Evolutionary conservation across 108 stramenopile species (phyloP).

Genomic region (Nitzschia sp.): DNA sequence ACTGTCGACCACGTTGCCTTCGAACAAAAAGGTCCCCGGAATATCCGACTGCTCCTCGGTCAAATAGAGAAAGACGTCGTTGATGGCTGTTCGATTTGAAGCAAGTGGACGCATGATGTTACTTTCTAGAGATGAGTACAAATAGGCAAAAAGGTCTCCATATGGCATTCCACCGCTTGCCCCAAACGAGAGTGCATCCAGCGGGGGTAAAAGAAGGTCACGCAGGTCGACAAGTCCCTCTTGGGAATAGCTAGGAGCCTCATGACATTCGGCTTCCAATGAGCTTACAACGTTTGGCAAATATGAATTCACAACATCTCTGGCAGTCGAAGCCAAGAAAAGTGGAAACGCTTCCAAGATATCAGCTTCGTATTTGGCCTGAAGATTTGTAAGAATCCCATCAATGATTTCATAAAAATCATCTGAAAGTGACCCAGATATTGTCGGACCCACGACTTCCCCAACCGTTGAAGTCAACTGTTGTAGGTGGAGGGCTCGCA

Average conservation of each 20-base stretch:
- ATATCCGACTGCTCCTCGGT: conserved; percentile 44
- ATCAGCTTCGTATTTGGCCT: conserved; percentile 9
- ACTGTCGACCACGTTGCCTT: conserved; percentile 37
- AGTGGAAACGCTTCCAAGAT: conserved; percentile 22
- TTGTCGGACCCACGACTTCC: background rate
- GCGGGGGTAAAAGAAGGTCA: conserved; percentile 46
- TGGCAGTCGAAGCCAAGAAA: conserved; percentile 18
- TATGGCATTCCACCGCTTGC: conserved; percentile 47
- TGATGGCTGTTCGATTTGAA: conserved; percentile 43
- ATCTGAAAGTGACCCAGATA: conserved; percentile 9
- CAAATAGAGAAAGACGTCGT: conserved; percentile 36
- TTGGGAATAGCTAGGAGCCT: conserved; percentile 4
- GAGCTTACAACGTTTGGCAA: conserved; percentile 15
- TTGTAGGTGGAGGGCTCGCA: conserved; percentile 22
- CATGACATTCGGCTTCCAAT: conserved; percentile 1
- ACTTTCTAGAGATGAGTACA: conserved; percentile 40
- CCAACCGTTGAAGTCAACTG: conserved; percentile 7
- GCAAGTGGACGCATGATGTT: conserved; percentile 31
- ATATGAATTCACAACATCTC: conserved; percentile 15
- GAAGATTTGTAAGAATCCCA: conserved; percentile 5
- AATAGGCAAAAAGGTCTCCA: conserved; percentile 42
- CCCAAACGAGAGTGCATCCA: conserved; percentile 22
- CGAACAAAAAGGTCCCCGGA: conserved; percentile 40
- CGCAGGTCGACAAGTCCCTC: conserved; percentile 52
- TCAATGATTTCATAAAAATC: background rate